These are phyloP conservation scores for Lolium rigidum DNA, from an alignment of 176 grass and related monocot species.

Conservation along the genomic window DNA sequence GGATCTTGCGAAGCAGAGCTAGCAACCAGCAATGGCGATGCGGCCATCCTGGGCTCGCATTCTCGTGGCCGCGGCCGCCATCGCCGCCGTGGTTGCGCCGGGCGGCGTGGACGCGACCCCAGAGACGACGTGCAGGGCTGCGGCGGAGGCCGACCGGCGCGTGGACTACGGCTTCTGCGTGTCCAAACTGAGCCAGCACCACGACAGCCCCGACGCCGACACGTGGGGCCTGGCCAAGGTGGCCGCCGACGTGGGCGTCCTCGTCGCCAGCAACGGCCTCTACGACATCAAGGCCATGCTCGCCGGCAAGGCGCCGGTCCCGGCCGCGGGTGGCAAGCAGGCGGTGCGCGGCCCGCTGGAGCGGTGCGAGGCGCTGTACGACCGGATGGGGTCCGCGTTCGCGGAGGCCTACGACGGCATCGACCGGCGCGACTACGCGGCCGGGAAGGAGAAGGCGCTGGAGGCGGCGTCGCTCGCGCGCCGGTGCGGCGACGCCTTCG, in stretches of 20 bases:
- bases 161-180: conserved; percentile 53
- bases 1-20: neutral
- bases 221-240: conserved; percentile 54
- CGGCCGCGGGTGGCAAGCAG: neutral
- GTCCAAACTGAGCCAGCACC: conserved; percentile 24
- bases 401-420: conserved; percentile 38
- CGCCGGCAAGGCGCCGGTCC: neutral
- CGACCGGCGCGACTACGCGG: conserved; percentile 23
- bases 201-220: conserved; percentile 51
- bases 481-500: conserved; percentile 12
- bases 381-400: conserved; percentile 21
- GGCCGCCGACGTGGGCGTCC: conserved; percentile 29
- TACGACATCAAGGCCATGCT: conserved; percentile 29
- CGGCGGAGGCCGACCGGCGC: conserved; percentile 30
- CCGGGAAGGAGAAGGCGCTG: neutral
- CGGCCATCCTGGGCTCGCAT: neutral
- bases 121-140: conserved; percentile 49
- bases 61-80: neutral
- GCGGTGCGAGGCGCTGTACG: conserved; percentile 33
- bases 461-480: conserved; percentile 7
- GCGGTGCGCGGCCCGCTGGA: conserved; percentile 9
- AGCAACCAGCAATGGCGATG: neutral
- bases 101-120: conserved; percentile 4
- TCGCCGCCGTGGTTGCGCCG: neutral
- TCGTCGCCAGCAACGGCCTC: neutral